A percentile compares a stretch with the other conserved stretches of the same genome.
Evolutionary conservation across 768 basidiomycete species (phyloP).

Genomic region (Cystobasidiopsis lactophilus): DNA sequence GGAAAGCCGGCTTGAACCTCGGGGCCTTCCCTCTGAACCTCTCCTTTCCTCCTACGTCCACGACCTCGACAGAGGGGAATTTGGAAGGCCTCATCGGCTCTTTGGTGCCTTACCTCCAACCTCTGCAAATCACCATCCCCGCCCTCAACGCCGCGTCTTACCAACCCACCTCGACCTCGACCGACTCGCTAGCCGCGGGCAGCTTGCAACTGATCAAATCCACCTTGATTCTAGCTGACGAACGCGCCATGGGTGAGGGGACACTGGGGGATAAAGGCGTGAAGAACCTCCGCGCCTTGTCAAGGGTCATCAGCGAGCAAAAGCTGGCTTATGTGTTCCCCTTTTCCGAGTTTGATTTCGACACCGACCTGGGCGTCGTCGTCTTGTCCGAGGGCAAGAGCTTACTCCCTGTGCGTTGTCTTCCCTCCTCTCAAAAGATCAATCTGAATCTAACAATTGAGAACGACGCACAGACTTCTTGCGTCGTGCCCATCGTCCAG

Average conservation of each 20-base stretch:
- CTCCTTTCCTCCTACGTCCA: slow-evolving; percentile 8
- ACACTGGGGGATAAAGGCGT: slow-evolving; percentile 20
- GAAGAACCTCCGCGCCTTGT: slow-evolving; percentile 18
- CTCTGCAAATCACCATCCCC: slow-evolving; percentile 16
- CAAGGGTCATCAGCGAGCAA: slow-evolving; percentile 17
- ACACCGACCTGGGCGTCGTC: slow-evolving; percentile 18
- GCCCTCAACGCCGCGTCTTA: slow-evolving; percentile 15
- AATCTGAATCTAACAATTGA: background rate
- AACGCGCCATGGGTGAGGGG: slow-evolving; percentile 17
- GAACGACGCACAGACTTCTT: slow-evolving; percentile 11
- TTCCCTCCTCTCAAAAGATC: background rate
- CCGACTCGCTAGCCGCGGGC: slow-evolving; percentile 19
- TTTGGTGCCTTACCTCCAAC: slow-evolving; percentile 13
- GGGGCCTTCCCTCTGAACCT: slow-evolving; percentile 20
- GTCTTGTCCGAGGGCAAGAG: slow-evolving; percentile 19
- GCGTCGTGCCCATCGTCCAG: slow-evolving; percentile 17
- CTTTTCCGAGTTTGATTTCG: slow-evolving; percentile 20
- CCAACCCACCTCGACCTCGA: slow-evolving; percentile 10
- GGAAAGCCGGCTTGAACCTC: slow-evolving; percentile 18
- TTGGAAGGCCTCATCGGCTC: slow-evolving; percentile 1
- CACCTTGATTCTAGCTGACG: slow-evolving; percentile 17
- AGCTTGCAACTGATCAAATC: slow-evolving; percentile 17
- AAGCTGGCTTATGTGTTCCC: slow-evolving; percentile 21
- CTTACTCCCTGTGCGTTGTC: slow-evolving; percentile 16
- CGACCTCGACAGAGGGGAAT: background rate